Conservation (phyloP, 1,284 basidiomycete species). For the Cutaneotrichosporon arboriforme region DNA sequence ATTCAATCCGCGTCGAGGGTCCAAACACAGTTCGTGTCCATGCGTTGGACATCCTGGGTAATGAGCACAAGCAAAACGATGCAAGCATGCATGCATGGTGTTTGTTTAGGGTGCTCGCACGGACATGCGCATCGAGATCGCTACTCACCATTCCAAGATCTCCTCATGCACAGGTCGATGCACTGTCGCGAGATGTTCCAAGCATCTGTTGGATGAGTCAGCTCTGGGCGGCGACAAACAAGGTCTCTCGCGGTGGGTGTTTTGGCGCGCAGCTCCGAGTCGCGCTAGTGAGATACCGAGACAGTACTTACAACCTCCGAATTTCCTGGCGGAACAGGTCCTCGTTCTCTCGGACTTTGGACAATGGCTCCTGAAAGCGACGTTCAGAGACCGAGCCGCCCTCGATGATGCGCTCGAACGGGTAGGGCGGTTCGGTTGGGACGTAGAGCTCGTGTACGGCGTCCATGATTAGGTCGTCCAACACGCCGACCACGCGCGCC, state of each 20-base stretch:
- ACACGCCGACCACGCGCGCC: constrained; percentile 4
- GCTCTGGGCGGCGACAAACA: not conserved
- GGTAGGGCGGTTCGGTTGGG: not conserved
- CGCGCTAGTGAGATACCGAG: too few relatives aligned
- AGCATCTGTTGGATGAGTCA: not conserved
- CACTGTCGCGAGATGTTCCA: not conserved
- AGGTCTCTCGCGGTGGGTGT: not conserved
- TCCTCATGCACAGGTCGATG: not conserved
- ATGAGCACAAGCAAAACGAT: too few relatives aligned
- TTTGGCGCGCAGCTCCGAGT: too few relatives aligned
- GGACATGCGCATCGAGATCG: not conserved
- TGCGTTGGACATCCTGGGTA: not conserved
- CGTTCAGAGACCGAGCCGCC: constrained; percentile 1
- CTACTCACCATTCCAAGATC: constrained; percentile 1
- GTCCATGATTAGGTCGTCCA: constrained; percentile 7
- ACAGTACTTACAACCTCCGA: constrained; percentile 2
- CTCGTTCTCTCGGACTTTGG: not conserved
- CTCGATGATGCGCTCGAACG: constrained; percentile 5
- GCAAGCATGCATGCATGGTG: too few relatives aligned
- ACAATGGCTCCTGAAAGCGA: not conserved
- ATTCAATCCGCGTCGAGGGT: not conserved
- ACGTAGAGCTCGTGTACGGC: constrained; percentile 1
- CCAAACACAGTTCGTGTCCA: not conserved
- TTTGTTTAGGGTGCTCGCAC: too few relatives aligned
- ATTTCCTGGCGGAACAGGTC: constrained; percentile 4